Evolutionary conservation across 1,284 basidiomycete genomes (phyloP).

Genomic region (Termitomyces sp.): DNA sequence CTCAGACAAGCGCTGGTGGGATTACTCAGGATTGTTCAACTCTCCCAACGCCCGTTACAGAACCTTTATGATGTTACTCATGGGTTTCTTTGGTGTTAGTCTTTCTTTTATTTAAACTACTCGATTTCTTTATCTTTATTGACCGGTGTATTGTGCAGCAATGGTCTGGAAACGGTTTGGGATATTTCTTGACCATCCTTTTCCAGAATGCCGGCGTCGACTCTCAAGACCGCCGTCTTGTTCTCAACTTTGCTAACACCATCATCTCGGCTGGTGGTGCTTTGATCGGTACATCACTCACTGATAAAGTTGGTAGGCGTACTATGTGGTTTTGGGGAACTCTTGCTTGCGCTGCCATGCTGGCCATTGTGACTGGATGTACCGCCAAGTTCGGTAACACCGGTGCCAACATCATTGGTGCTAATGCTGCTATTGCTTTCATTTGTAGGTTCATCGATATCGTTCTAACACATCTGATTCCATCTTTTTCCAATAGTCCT

Average conservation of each 20-base stretch:
- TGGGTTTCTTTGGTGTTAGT: slow-evolving; percentile 45
- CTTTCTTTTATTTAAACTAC: background rate
- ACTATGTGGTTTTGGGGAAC: slow-evolving; percentile 46
- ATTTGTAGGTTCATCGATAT: slow-evolving; percentile 30
- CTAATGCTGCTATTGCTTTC: slow-evolving; percentile 41
- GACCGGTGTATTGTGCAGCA: slow-evolving; percentile 30
- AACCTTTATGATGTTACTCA: slow-evolving; percentile 44
- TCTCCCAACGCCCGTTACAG: slow-evolving; percentile 44
- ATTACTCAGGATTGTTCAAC: slow-evolving; percentile 44
- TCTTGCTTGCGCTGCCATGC: slow-evolving; percentile 30
- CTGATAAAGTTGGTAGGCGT: slow-evolving; percentile 42
- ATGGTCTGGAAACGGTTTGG: slow-evolving; percentile 45
- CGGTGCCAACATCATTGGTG: slow-evolving; percentile 34
- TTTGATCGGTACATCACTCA: slow-evolving; percentile 41
- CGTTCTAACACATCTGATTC: slow-evolving; percentile 21
- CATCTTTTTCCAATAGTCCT: slow-evolving; percentile 33
- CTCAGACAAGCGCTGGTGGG: slow-evolving; percentile 61
- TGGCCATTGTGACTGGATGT: slow-evolving; percentile 38
- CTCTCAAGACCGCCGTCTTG: slow-evolving; percentile 41
- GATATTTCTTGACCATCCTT: slow-evolving; percentile 43
- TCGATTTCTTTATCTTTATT: background rate
- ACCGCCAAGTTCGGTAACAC: slow-evolving; percentile 36
- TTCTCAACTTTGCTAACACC: slow-evolving; percentile 53
- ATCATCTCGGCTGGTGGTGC: slow-evolving; percentile 49
- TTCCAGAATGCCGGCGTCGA: slow-evolving; percentile 36